These are phyloP conservation scores for Sesbania bispinosa DNA, from an alignment of 306 rosid genomes.

Conservation along the genomic window DNA sequence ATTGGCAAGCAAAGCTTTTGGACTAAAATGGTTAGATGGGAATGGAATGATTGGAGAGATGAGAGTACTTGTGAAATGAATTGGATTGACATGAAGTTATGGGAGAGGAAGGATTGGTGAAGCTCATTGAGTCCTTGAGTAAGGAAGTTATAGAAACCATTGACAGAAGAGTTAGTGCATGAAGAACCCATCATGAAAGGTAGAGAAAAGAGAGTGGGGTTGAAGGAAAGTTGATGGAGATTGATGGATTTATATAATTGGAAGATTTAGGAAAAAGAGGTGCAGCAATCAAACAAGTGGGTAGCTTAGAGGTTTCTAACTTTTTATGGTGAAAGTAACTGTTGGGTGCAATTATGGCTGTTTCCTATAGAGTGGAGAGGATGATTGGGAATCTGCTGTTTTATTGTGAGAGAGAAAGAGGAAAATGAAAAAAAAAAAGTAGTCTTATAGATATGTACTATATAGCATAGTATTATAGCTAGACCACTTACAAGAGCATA, in stretches of 20 bases:
- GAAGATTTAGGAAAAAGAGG: conserved; percentile 13
- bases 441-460: too few relatives aligned
- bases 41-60: conserved; percentile 51
- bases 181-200: conserved; percentile 47
- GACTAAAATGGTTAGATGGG: conserved; percentile 55
- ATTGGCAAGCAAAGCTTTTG: conserved; percentile 59
- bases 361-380: conserved; percentile 56
- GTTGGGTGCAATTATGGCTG: conserved; percentile 69
- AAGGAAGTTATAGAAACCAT: conserved; percentile 64
- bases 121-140: conserved; percentile 53
- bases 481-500: too few relatives aligned
- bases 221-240: conserved; percentile 42
- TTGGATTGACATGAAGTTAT: conserved; percentile 57
- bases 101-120: conserved; percentile 36
- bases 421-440: too few relatives aligned
- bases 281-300: conserved; percentile 9
- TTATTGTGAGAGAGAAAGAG: conserved; percentile 33
- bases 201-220: neutral
- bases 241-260: conserved; percentile 36
- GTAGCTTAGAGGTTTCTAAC: conserved; percentile 31
- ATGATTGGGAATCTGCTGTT: conserved; percentile 60
- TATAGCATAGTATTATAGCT: too few relatives aligned
- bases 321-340: conserved; percentile 39
- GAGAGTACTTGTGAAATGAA: conserved; percentile 58
- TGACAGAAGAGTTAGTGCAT: conserved; percentile 54